These are phyloP conservation scores for Rhodofomes roseus DNA, from an alignment of 1,284 basidiomycete genomes.

Conservation along the genomic window DNA sequence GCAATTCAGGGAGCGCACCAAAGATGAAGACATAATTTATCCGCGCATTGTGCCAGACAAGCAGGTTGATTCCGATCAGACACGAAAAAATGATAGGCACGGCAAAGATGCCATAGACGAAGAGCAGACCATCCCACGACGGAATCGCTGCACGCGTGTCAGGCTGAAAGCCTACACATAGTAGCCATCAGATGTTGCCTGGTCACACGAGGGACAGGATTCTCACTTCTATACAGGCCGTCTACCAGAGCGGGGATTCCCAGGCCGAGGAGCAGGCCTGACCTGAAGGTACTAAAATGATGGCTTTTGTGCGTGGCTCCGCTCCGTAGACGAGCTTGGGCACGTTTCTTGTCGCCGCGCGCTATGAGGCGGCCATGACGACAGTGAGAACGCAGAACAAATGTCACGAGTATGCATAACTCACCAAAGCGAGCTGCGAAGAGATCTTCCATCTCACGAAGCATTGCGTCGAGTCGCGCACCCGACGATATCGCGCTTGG, in stretches of 20 bases:
- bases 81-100: conserved; percentile 78
- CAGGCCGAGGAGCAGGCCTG: conserved; percentile 76
- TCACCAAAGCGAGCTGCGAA: conserved; percentile 76
- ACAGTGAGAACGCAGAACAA: not conserved
- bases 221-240: conserved; percentile 69
- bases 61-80: conserved; percentile 78
- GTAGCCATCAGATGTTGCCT: not conserved
- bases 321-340: conserved; percentile 65
- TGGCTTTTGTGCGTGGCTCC: conserved; percentile 58
- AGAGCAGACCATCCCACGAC: conserved; percentile 72
- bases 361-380: conserved; percentile 43
- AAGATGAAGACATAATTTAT: conserved; percentile 95
- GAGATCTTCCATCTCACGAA: conserved; percentile 70
- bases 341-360: conserved; percentile 80
- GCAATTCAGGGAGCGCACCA: conserved; percentile 38
- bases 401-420: conserved; percentile 16
- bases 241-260: conserved; percentile 72
- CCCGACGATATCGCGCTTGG: conserved; percentile 60
- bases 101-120: conserved; percentile 76
- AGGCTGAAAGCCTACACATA: conserved; percentile 50
- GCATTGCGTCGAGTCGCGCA: conserved; percentile 58
- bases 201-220: not conserved
- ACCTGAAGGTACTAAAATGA: conserved; percentile 73
- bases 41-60: conserved; percentile 71
- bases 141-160: conserved; percentile 59